Evolutionary conservation across 2,329 filamentous ascomycete genomes (phyloP).

Genomic region (Chaetomium sp.): DNA sequence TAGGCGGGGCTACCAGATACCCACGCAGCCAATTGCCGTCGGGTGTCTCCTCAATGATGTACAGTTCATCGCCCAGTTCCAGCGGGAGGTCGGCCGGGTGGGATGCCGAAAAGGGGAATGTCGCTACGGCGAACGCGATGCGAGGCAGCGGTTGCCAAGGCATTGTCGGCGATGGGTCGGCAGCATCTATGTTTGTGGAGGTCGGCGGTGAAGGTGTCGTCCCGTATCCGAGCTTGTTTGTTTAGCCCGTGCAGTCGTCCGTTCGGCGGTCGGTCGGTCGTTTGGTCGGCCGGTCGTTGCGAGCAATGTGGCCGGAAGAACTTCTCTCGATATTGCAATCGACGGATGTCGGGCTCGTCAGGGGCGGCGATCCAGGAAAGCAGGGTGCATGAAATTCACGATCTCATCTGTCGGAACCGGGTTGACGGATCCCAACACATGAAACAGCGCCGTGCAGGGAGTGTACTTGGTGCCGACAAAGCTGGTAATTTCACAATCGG

Average conservation of each 20-base stretch:
- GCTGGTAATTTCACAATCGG: neutral
- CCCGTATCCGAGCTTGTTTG: neutral
- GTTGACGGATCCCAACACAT: neutral
- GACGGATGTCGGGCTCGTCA: conserved; percentile 6
- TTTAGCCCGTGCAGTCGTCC: neutral
- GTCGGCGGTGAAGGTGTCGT: neutral
- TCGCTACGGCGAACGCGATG: conserved; percentile 96
- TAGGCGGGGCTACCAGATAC: conserved; percentile 91
- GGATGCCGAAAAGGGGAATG: conserved; percentile 83
- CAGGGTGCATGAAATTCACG: neutral
- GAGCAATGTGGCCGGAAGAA: no score
- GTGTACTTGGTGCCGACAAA: neutral
- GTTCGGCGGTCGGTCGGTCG: neutral
- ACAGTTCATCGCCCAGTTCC: conserved; percentile 95
- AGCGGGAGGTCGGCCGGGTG: conserved; percentile 87
- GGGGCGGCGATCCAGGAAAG: neutral
- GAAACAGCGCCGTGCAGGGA: neutral
- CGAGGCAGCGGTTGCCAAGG: conserved; percentile 95
- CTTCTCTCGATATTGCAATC: conserved; percentile 4
- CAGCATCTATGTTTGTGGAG: conserved; percentile 19
- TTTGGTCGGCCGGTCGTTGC: no score
- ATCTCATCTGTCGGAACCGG: conserved; percentile 2
- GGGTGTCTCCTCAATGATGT: conserved; percentile 95
- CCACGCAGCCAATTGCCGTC: conserved; percentile 91
- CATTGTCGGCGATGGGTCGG: conserved; percentile 48